Evolutionary conservation across 352 stramenopile genomes (phyloP), one percentile per base, ranked within the genome.

Genomic region (Pythium diclinum): DNA sequence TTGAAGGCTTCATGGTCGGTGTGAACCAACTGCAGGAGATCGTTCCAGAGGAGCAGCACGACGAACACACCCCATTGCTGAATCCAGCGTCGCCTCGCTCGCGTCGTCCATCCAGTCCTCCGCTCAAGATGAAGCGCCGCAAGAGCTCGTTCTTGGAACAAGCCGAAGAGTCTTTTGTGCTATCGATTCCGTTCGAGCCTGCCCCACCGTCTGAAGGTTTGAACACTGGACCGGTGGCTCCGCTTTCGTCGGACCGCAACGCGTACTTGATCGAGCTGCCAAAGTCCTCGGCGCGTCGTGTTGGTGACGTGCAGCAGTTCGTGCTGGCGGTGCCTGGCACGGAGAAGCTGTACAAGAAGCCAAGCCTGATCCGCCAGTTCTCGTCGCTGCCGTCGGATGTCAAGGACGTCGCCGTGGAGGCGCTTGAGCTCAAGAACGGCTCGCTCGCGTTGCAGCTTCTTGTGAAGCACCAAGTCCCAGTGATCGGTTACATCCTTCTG

Each of bases 1-100:
- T 94, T 70, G 81, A 92, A 70, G 86, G 86, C 8, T 94, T 90
- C 56, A 75, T 92, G n/a, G 84, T 94, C 0, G 86, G 83, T 38
- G 82, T 94, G 46, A 88, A 91, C 40, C 82, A 91, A 46, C 64
- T 92, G 0, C 72, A 90, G 52, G 75, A 88, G 65, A 68, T 69
- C 74, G 30, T 51, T 6, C n/a, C 38, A 1, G 69, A 75, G n/a
- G 58, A 71, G 6, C 44, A 65, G 1, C 56, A 81, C 6, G 66
- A 81, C 36, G 82, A 92, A 63, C 67, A 66, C 23, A 91, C 83
- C 19, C 85, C 83, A 16, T 60, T 92, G 63, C 71, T 94, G 69
- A 70, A 68, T 21, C 52, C 62, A 19, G 63, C 48, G 3, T 72
- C 76, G 23, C 61, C 56, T 16, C 71, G 69, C 0, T 64, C 62